These are phyloP conservation scores for Lathyrus tuberosus DNA, from an alignment of 306 rosid species.

Conservation along the genomic window DNA sequence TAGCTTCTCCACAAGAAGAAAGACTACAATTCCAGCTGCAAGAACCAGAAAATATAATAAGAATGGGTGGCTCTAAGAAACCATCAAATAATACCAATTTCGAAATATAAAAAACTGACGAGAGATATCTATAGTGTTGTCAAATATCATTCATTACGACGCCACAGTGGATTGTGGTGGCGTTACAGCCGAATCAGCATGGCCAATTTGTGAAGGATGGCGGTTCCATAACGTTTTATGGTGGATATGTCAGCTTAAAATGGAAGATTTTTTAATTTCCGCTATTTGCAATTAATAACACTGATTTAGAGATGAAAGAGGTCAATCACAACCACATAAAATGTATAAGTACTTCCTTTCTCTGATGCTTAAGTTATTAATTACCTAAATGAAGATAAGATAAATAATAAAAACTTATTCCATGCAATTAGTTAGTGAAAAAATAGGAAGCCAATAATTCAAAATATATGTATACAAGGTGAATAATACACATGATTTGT, in stretches of 20 bases:
- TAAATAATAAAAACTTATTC: constrained; percentile 10
- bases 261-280: not conserved
- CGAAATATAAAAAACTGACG: constrained; percentile 21
- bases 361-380: constrained; percentile 6
- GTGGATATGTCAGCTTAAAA: no score
- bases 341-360: constrained; percentile 4
- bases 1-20: constrained; percentile 90
- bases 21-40: constrained; percentile 91
- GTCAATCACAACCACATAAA: constrained; percentile 8
- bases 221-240: not conserved
- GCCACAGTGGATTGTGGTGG: no score
- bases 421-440: constrained; percentile 25
- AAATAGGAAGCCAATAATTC: constrained; percentile 20
- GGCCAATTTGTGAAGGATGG: not conserved
- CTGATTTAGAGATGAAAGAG: constrained; percentile 16
- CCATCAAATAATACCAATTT: constrained; percentile 21
- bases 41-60: constrained; percentile 36
- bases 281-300: not conserved
- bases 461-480: constrained; percentile 29
- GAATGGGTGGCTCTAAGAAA: constrained; percentile 30
- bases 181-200: not conserved
- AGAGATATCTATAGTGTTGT: constrained; percentile 12
- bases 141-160: not conserved
- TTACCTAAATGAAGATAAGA: constrained; percentile 27
- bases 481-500: constrained; percentile 25